Evolutionary conservation across 192 early-diverging fungal species (phyloP).

Genomic region (Backusella parvicylindrica): DNA sequence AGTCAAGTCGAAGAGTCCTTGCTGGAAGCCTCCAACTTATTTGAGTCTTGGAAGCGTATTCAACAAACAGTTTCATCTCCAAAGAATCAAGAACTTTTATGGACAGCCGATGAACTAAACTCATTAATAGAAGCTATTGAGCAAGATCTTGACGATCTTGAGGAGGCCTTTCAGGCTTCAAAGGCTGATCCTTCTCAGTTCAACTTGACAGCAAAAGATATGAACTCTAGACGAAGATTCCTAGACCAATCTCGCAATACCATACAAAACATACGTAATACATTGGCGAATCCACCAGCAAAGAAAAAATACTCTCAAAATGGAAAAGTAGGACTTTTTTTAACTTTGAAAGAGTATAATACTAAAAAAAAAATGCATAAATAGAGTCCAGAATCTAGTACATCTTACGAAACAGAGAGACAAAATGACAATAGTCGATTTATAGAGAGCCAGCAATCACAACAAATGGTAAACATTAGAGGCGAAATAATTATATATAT

Average conservation of each 20-base stretch:
- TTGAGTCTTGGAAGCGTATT: slow-evolving; percentile 51
- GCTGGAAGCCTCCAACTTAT: slow-evolving; percentile 40
- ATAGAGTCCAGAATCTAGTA: slow-evolving; percentile 3
- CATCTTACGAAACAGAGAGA: slow-evolving; percentile 10
- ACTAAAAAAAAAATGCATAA: background rate
- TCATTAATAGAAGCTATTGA: slow-evolving; percentile 37
- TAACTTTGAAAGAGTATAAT: background rate
- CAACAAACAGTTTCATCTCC: slow-evolving; percentile 49
- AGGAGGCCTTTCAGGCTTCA: slow-evolving; percentile 42
- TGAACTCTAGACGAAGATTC: slow-evolving; percentile 31
- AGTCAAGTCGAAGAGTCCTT: slow-evolving; percentile 46
- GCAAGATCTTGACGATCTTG: slow-evolving; percentile 51
- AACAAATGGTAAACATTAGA: slow-evolving; percentile 30
- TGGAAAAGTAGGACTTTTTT: background rate
- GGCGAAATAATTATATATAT: background rate
- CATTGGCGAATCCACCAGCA: slow-evolving; percentile 25
- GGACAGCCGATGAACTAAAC: slow-evolving; percentile 51
- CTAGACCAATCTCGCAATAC: slow-evolving; percentile 21
- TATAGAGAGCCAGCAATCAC: slow-evolving; percentile 29
- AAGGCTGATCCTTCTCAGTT: slow-evolving; percentile 40
- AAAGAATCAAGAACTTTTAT: slow-evolving; percentile 50
- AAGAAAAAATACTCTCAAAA: slow-evolving; percentile 15
- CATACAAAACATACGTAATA: slow-evolving; percentile 23
- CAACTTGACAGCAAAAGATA: slow-evolving; percentile 34
- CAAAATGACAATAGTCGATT: slow-evolving; percentile 30